Conservation (phyloP, 306 rosid genomes). For the Cucumis cinereus region DNA sequence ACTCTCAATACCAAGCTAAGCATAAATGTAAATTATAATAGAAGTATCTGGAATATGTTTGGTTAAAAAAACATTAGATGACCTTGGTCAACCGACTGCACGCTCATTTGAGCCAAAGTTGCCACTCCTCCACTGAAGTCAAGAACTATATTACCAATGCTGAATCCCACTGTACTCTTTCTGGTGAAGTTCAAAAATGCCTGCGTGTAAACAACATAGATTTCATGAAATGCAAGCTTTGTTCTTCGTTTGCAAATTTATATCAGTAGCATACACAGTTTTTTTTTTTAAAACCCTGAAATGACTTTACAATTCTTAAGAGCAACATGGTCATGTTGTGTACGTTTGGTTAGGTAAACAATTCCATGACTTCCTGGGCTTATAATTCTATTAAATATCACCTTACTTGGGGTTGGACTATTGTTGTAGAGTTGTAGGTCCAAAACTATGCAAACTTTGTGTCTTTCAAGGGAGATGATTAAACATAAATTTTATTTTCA, state of each 20-base stretch:
- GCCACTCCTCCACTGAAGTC: slow-evolving; percentile 61
- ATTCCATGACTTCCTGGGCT: not conserved
- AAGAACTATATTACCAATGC: slow-evolving; percentile 50
- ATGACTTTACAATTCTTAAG: not conserved
- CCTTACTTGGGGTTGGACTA: not conserved
- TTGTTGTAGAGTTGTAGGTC: not conserved
- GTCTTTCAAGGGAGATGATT: not conserved
- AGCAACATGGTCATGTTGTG: not conserved
- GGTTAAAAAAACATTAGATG: not conserved
- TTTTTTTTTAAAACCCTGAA: not conserved
- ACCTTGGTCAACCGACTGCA: slow-evolving; percentile 77
- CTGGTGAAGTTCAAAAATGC: slow-evolving; percentile 55
- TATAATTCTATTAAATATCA: not conserved
- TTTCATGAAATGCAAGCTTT: not conserved
- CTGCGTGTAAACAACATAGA: slow-evolving; percentile 12
- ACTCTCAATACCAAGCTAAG: not conserved
- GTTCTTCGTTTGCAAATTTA: not conserved
- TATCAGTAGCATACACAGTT: not conserved
- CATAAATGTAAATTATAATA: not conserved
- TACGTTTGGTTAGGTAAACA: not conserved
- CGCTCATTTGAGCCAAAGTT: slow-evolving; percentile 55
- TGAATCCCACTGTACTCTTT: slow-evolving; percentile 75
- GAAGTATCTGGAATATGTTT: not conserved
- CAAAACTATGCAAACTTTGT: not conserved
- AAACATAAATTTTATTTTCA: not conserved